phyloP scores from a whole-genome alignment of 164 flowering plant genomes.

The Umbilicus rupestris region DNA sequence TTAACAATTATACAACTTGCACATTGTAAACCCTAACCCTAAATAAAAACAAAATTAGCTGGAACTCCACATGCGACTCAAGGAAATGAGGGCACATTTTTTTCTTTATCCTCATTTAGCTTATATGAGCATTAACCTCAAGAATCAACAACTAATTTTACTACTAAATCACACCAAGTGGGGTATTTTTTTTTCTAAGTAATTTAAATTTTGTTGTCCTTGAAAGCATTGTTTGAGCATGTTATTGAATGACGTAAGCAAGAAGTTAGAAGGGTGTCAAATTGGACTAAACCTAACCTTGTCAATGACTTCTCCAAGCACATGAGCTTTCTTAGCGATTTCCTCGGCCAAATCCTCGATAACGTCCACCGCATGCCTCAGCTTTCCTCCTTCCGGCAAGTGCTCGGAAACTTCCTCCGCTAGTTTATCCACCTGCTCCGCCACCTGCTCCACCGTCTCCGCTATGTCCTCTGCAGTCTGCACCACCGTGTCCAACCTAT shows the following conservation, averaged over 20 bases:
- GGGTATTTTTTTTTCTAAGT: not conserved
- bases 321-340: conserved; percentile 2
- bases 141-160: not conserved
- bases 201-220: no score
- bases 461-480: conserved; percentile 1
- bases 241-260: not conserved
- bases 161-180: not conserved
- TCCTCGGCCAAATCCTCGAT: conserved; percentile 5
- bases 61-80: no score
- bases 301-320: conserved; percentile 6
- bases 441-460: not conserved
- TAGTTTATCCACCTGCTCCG: not conserved
- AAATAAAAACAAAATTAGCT: not conserved
- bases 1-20: not conserved
- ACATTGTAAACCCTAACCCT: not conserved
- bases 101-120: no score
- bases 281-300: not conserved
- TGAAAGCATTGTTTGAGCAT: no score
- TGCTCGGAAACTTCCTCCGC: conserved; percentile 4
- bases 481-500: conserved; percentile 1
- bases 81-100: no score
- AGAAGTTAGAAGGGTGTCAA: not conserved
- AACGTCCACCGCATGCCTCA: not conserved
- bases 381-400: not conserved
- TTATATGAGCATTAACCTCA: no score